Base-by-base conservation (phyloP, 208 protist species). In the Leishmania mexicana region DNA sequence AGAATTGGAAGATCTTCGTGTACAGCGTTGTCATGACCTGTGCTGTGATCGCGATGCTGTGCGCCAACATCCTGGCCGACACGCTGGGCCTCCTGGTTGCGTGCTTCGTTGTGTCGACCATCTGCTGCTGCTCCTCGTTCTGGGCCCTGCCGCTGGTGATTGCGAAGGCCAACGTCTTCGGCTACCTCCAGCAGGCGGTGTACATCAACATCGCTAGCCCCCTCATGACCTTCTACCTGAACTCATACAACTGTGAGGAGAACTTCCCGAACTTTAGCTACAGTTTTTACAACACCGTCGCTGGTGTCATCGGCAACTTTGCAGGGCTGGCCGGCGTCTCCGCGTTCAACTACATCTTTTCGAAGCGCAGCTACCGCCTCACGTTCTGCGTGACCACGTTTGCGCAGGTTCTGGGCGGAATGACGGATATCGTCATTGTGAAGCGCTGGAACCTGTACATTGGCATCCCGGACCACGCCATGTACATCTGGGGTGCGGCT, bases 401-500 rank as follows among this genome's bases (percentile, higher is more conserved):
- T 2, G 40, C 88, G 49, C 78, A 87, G 77, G 81, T 92, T 21
- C 42, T 90, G 47, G 87, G 86, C 3, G 86, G 73, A 21, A 21
- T 94, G 57, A 83, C 93, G 45, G 92, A 95, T 64, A 83, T 95
- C 54, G 85, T 92, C 78, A 93, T 94, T 57, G 83, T 93, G 58
- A 83, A 88, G 88, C 88, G 92, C 1, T 92, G 90, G 88, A 94
- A 94, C 79, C 72, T 84, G 65, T 83, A 79, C 79, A 84, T 87
- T 60, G 83, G 83, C 58, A 88, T 89, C 65, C 85, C 88, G 11
- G 90, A 96, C 77, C 83, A 94, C 42, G 84, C 85, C 80, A 91
- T 93, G 81, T 97, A 92, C 87, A 88, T 96, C 64, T 85, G 94
- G 60, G 92, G 92, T 76, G 89, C 94, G 67, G 85, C 85, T n/a